phyloP scores from a whole-genome alignment of 225 moss, liverwort and hornwort genomes.

The Anthoceros angustus region DNA sequence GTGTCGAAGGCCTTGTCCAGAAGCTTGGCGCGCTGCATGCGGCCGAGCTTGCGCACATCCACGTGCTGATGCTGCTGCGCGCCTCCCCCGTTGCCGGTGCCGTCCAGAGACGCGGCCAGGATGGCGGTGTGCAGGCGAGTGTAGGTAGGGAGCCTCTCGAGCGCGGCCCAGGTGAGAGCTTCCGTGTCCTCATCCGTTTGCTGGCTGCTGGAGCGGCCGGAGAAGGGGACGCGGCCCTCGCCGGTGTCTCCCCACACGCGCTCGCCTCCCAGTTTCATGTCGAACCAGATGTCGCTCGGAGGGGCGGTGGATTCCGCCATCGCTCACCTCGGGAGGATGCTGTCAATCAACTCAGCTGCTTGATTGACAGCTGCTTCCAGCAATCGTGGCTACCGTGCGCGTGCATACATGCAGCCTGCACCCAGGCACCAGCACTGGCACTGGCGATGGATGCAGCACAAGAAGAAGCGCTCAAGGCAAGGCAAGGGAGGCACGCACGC shows the following conservation, averaged over 20 bases:
- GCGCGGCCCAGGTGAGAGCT: background rate
- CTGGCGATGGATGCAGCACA: too few relatives aligned
- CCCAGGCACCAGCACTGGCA: too few relatives aligned
- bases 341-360: too few relatives aligned
- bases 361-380: too few relatives aligned
- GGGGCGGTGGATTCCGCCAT: slow-evolving; percentile 2
- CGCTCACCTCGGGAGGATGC: background rate
- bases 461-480: too few relatives aligned
- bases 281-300: background rate
- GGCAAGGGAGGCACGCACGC: too few relatives aligned
- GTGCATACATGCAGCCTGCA: too few relatives aligned
- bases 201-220: background rate
- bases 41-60: slow-evolving; percentile 1
- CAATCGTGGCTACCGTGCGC: too few relatives aligned
- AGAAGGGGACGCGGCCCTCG: background rate
- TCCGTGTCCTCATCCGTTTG: background rate
- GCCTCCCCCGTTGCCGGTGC: too few relatives aligned
- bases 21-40: background rate
- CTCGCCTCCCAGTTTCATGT: background rate
- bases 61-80: background rate
- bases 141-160: background rate
- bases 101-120: background rate
- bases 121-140: slow-evolving; percentile 1
- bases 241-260: slow-evolving; percentile 4
- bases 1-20: slow-evolving; percentile 1